phyloP scores from a whole-genome alignment of 306 rosid species.

The Quercus gilva region DNA sequence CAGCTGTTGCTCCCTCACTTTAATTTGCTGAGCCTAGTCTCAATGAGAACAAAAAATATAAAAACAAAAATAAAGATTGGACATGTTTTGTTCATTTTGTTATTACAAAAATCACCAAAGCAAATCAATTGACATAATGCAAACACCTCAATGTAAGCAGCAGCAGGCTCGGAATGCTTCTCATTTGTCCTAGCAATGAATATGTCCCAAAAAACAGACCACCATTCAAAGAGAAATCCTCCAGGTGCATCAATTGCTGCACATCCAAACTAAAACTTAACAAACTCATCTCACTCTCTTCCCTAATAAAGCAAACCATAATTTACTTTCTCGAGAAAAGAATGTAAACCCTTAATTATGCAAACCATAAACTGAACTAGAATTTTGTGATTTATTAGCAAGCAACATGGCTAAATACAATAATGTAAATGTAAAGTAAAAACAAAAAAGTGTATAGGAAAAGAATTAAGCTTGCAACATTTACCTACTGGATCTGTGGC shows the following conservation, averaged over 20 bases:
- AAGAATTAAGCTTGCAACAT: slow-evolving; percentile 21
- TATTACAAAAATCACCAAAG: background rate
- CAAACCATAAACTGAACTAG: background rate
- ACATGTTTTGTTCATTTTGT: background rate
- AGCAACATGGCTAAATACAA: background rate
- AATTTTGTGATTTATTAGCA: background rate
- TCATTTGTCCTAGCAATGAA: slow-evolving; percentile 85
- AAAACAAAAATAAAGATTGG: slow-evolving; percentile 6
- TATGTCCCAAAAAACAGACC: slow-evolving; percentile 98
- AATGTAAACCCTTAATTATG: background rate
- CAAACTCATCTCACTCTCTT: background rate
- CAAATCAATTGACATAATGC: slow-evolving; percentile 1
- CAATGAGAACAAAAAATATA: slow-evolving; percentile 18
- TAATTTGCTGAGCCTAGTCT: slow-evolving; percentile 62
- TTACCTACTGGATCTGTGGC: slow-evolving; percentile 86
- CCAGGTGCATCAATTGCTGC: slow-evolving; percentile 99
- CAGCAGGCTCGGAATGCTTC: slow-evolving; percentile 84
- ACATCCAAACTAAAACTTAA: slow-evolving; percentile 24
- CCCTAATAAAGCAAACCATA: background rate
- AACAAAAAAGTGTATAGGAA: background rate
- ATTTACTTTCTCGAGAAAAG: background rate
- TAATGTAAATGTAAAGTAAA: background rate
- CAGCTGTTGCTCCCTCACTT: slow-evolving; percentile 72
- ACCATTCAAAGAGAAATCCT: slow-evolving; percentile 92
- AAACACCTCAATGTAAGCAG: slow-evolving; percentile 80